Evolutionary conservation across 176 grass and related monocot genomes (phyloP), one percentile per base, ranked within the genome.

Genomic region (Rhynchospora tenuis): DNA sequence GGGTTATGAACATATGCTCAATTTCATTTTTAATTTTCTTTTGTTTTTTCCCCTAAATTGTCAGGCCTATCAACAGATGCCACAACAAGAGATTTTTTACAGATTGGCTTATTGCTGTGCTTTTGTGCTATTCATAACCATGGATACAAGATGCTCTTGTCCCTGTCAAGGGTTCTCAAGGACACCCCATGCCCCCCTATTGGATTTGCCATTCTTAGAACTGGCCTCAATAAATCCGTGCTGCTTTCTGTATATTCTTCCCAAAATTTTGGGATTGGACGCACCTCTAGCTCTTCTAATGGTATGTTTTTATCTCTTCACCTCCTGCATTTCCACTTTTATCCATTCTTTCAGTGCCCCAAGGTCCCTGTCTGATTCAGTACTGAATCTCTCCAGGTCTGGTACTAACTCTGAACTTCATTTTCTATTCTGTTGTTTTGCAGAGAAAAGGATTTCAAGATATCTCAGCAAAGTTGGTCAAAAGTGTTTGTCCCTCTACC

Each of bases 101-200:
- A 98, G 86, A 98, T 98, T 24, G 95, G 95, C 16, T 88, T 90
- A 74, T 85, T 98, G 54, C 73, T 91, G 64, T 94, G 95, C 87
- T 98, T 98, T 70, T 98, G 92, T 86, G 92, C 95, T 56, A 91
- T 98, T 60, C 95, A 98, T 66, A 98, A 87, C 84, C 92, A 98
- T 93, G 95, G 95, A 78, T 94, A 92, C 86, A 91, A 98, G 83
- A 98, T 98, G 90, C 95, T 98, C 78, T 87, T 91, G 85, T 90
- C 95, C n/a, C 86, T 98, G 55, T 98, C 95, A 52, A 86, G 87
- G 38, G 85, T 93, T 88, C 90, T 98, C 72, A 90, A 91, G 60
- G 92, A 98, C 86, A 93, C 95, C 62, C 92, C 95, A 86, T 91
- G 72, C 84, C 89, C 90, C 84, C 95, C 95, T 82, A 65, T 98